Conservation (phyloP, 1,284 basidiomycete species). For the Tilletia caries region DNA sequence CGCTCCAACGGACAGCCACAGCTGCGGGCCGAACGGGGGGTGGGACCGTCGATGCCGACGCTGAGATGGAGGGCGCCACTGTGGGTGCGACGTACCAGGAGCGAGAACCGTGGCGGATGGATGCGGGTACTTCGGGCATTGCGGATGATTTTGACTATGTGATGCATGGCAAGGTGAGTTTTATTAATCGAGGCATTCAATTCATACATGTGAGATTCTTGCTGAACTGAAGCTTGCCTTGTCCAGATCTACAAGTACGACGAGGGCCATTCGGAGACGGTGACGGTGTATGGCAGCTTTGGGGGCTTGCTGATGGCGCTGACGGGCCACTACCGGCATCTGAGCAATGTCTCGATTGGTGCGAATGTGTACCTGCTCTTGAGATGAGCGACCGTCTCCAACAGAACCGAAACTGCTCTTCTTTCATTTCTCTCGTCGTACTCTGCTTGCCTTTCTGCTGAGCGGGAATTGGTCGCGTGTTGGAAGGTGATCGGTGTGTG, state of each 20-base stretch:
- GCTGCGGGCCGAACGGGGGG: neutral
- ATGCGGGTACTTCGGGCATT: slow-evolving; percentile 76
- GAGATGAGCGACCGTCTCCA: slow-evolving; percentile 57
- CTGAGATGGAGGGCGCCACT: slow-evolving; percentile 54
- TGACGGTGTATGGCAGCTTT: slow-evolving; percentile 91
- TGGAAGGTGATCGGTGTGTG: too few species aligned
- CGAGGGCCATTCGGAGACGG: slow-evolving; percentile 73
- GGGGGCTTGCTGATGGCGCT: slow-evolving; percentile 95
- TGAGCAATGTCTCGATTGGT: slow-evolving; percentile 85
- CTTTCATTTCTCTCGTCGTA: too few species aligned
- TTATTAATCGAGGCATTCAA: slow-evolving; percentile 2
- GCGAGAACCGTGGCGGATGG: slow-evolving; percentile 78
- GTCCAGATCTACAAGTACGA: slow-evolving; percentile 92
- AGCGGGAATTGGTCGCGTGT: too few species aligned
- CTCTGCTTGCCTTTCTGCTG: too few species aligned
- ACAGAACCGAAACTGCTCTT: neutral
- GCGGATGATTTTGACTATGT: slow-evolving; percentile 98
- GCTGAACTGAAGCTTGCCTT: neutral
- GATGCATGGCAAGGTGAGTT: slow-evolving; percentile 90
- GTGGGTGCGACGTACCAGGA: slow-evolving; percentile 61
- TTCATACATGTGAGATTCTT: too few species aligned
- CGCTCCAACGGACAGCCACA: slow-evolving; percentile 55
- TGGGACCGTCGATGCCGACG: slow-evolving; percentile 55
- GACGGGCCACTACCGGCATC: slow-evolving; percentile 85
- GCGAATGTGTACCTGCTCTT: slow-evolving; percentile 87